These are phyloP conservation scores for Pleoardoris graminearum DNA, from an alignment of 2,329 filamentous ascomycete species.

Conservation along the genomic window DNA sequence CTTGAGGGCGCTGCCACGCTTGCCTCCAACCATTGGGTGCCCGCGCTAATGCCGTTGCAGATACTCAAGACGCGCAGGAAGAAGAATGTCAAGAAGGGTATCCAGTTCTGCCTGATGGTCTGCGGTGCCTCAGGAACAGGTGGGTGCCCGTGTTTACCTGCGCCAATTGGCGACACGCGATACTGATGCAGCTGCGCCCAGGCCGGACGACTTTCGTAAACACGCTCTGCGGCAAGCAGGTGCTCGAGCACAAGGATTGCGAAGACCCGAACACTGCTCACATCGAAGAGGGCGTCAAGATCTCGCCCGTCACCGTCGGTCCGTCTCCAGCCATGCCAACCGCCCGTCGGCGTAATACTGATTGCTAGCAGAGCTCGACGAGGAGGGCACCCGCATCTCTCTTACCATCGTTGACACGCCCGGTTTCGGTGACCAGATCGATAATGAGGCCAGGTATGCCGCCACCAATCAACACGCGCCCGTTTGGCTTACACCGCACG, in stretches of 20 bases:
- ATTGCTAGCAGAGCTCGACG: conserved; percentile 78
- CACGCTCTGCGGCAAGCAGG: conserved; percentile 94
- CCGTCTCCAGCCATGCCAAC: conserved; percentile 44
- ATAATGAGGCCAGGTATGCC: conserved; percentile 92
- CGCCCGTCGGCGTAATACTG: conserved; percentile 10
- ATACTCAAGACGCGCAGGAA: conserved; percentile 92
- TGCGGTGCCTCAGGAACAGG: conserved; percentile 98
- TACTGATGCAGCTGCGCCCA: conserved; percentile 45
- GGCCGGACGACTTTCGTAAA: conserved; percentile 99
- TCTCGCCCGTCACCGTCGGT: conserved; percentile 98
- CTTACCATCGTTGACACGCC: conserved; percentile 98
- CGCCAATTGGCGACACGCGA: conserved; percentile 2
- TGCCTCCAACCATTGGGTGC: conserved; percentile 20
- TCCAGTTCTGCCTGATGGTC: conserved; percentile 99
- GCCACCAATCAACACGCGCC: background rate
- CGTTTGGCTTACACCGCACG: conserved; percentile 19
- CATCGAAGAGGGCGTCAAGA: conserved; percentile 94
- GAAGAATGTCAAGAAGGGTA: conserved; percentile 99
- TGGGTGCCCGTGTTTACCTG: conserved; percentile 53
- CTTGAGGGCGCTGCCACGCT: conserved; percentile 21
- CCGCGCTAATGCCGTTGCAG: conserved; percentile 35
- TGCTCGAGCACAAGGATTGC: conserved; percentile 87
- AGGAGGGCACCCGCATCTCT: conserved; percentile 97
- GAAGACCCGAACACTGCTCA: conserved; percentile 89
- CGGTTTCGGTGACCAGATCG: conserved; percentile 97